These are phyloP conservation scores for Aspergillus japonicus DNA, from an alignment of 2,329 filamentous ascomycete genomes.

Conservation along the genomic window DNA sequence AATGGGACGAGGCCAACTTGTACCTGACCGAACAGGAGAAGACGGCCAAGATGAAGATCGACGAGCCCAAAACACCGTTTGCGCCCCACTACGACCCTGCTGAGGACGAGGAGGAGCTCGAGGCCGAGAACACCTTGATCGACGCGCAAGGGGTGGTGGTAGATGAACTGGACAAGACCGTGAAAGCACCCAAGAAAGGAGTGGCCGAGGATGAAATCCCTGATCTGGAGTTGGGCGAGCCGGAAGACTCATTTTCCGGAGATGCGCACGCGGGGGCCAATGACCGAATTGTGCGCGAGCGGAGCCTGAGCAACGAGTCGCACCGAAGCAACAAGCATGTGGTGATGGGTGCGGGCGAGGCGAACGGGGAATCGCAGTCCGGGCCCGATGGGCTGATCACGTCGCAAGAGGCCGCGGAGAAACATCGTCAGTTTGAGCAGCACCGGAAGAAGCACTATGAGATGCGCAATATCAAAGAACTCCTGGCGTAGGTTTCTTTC, in stretches of 20 bases:
- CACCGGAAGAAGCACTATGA: conserved; percentile 96
- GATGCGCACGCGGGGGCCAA: conserved; percentile 30
- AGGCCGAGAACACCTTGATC: conserved; percentile 44
- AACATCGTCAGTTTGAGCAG: conserved; percentile 88
- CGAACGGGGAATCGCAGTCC: conserved; percentile 36
- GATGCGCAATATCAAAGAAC: conserved; percentile 89
- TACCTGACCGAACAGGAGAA: conserved; percentile 97
- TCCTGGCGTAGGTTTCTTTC: conserved; percentile 65
- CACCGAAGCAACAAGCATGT: conserved; percentile 68
- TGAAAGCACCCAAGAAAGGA: conserved; percentile 45
- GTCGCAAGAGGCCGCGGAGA: conserved; percentile 74
- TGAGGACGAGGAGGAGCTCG: conserved; percentile 75
- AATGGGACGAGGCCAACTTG: conserved; percentile 98
- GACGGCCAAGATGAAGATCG: conserved; percentile 96
- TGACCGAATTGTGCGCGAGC: conserved; percentile 45
- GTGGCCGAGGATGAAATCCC: conserved; percentile 76
- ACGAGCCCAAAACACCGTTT: conserved; percentile 96
- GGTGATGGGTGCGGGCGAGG: conserved; percentile 62
- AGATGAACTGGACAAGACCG: conserved; percentile 61
- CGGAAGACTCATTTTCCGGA: conserved; percentile 67
- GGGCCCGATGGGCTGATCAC: conserved; percentile 52
- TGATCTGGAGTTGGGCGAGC: conserved; percentile 85
- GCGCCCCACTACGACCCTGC: conserved; percentile 86
- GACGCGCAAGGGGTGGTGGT: conserved; percentile 71
- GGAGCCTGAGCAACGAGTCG: conserved; percentile 43